Conservation (phyloP, 495 filamentous ascomycete species). For the Physcia stellaris region DNA sequence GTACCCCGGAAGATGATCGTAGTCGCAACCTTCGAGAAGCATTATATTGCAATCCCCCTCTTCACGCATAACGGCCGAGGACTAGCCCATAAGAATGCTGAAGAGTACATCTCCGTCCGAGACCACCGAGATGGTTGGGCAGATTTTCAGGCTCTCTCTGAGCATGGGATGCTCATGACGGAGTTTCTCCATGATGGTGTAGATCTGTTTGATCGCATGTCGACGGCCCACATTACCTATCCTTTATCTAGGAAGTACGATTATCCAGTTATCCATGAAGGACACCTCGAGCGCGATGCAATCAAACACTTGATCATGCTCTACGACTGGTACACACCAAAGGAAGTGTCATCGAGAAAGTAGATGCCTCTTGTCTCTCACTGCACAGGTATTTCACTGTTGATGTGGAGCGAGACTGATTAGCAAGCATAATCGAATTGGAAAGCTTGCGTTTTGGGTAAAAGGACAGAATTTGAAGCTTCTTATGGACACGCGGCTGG, state of each 20-base stretch:
- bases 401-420: too few species aligned
- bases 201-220: not conserved
- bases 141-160: not conserved
- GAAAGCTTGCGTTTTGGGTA: too few species aligned
- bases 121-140: slow-evolving; percentile 7
- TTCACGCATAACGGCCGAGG: slow-evolving; percentile 13
- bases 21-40: slow-evolving; percentile 5
- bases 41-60: slow-evolving; percentile 13
- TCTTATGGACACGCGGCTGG: too few species aligned
- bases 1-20: slow-evolving; percentile 13
- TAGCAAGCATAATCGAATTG: too few species aligned
- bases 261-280: slow-evolving; percentile 5
- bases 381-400: too few species aligned
- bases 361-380: too few species aligned
- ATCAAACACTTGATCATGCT: not conserved
- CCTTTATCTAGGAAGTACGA: slow-evolving; percentile 9
- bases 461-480: too few species aligned
- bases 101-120: slow-evolving; percentile 11
- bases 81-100: slow-evolving; percentile 6
- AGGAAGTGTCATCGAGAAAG: too few species aligned
- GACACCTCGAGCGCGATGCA: not conserved
- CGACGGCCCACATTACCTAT: slow-evolving; percentile 10
- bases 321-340: too few species aligned
- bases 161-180: not conserved
- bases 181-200: slow-evolving; percentile 1